phyloP scores from a whole-genome alignment of 2,329 filamentous ascomycete genomes.

The Fusarium longipes region DNA sequence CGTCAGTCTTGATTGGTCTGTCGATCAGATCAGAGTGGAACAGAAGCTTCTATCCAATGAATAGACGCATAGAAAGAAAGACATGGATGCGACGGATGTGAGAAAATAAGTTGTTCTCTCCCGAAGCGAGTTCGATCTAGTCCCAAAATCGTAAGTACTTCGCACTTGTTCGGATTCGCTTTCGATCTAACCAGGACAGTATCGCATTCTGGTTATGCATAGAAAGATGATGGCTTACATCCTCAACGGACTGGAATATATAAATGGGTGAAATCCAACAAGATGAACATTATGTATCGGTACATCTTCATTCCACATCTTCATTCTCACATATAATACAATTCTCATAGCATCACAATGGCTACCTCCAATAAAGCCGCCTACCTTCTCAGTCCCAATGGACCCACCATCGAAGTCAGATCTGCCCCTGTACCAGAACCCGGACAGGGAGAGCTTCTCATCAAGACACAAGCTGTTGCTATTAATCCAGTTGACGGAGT shows the following conservation, averaged over 20 bases:
- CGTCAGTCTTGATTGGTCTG: not conserved
- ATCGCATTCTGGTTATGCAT: not conserved
- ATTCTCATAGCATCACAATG: not conserved
- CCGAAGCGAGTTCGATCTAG: not conserved
- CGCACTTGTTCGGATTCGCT: not conserved
- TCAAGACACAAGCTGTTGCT: not conserved
- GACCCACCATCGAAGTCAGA: slow-evolving; percentile 1
- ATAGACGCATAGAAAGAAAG: not conserved
- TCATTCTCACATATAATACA: not conserved
- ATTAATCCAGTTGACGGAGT: slow-evolving; percentile 6
- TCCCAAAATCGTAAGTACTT: not conserved
- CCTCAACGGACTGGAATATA: not conserved
- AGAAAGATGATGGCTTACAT: not conserved
- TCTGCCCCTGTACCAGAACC: not conserved
- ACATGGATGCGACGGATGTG: too few species aligned
- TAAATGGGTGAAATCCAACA: not conserved
- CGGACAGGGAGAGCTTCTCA: not conserved
- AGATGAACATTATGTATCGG: fast-evolving
- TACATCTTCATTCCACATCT: not conserved
- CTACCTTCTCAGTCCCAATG: not conserved
- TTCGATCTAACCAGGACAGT: not conserved
- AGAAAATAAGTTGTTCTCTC: not conserved
- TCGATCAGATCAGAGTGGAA: too few species aligned
- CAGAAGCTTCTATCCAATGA: not conserved
- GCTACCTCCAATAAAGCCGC: not conserved